Conservation (phyloP, 495 filamentous ascomycete species). For the Halenospora varia region DNA sequence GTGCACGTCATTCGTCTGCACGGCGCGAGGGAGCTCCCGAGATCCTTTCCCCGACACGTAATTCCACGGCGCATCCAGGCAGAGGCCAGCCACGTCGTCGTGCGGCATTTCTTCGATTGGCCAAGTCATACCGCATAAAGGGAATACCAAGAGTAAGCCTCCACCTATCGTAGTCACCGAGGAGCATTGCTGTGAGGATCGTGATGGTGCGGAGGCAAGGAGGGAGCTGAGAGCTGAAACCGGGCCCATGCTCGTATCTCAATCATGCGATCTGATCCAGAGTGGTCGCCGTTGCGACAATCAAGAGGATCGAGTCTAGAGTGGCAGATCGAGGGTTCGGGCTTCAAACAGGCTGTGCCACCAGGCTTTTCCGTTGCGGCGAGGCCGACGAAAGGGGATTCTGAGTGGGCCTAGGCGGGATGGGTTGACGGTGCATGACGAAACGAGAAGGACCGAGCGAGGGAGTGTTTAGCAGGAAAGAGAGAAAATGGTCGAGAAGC, state of each 20-base stretch:
- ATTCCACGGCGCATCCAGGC: background rate
- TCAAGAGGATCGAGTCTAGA: background rate
- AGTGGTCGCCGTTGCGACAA: conserved; percentile 1
- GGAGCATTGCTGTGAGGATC: conserved; percentile 1
- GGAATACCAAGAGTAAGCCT: background rate
- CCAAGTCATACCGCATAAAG: background rate
- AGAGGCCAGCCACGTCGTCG: conserved; percentile 5
- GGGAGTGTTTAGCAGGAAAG: background rate
- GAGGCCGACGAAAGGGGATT: conserved; percentile 1
- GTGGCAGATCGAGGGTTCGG: background rate
- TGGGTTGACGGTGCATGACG: background rate
- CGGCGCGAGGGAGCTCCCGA: conserved; percentile 1
- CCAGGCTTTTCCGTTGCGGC: conserved; percentile 1
- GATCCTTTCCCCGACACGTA: no score
- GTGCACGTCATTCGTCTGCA: no score
- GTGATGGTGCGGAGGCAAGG: conserved; percentile 1
- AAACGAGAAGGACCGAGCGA: conserved; percentile 1
- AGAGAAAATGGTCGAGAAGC: conserved; percentile 1
- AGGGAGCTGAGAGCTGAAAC: background rate
- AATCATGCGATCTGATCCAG: background rate
- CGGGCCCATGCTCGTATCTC: conserved; percentile 1
- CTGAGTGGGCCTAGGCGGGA: background rate
- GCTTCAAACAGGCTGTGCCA: background rate
- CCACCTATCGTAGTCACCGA: conserved; percentile 1
- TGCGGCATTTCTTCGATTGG: background rate